Percentiles rank a stretch among this genome's conserved stretches.
phyloP scores from a whole-genome alignment of 2,329 filamentous ascomycete species.

The Biscogniauxia sp. region DNA sequence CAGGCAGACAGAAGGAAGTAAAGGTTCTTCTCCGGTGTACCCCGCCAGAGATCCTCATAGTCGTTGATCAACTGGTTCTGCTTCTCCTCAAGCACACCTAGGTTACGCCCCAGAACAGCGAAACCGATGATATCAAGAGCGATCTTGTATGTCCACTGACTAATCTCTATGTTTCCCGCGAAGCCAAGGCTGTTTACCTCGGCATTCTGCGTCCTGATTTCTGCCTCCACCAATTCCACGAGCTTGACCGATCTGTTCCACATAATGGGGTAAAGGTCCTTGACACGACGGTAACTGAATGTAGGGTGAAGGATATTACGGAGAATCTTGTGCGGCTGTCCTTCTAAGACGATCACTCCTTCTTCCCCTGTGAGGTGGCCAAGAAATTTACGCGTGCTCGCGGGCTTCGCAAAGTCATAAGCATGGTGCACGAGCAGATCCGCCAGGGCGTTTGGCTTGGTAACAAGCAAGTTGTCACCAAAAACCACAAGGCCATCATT shows the following conservation, averaged over 20 bases:
- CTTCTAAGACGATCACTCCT: constrained; percentile 63
- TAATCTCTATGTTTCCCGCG: constrained; percentile 34
- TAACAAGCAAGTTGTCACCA: constrained; percentile 19
- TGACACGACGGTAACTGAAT: constrained; percentile 67
- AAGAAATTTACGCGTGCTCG: constrained; percentile 45
- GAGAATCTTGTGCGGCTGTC: constrained; percentile 67
- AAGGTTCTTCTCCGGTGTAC: constrained; percentile 41
- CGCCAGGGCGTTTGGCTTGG: constrained; percentile 40
- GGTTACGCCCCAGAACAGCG: constrained; percentile 55
- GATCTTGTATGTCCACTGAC: constrained; percentile 49
- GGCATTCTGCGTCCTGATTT: constrained; percentile 30
- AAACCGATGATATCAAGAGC: constrained; percentile 61
- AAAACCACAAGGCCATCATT: constrained; percentile 3
- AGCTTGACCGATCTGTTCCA: constrained; percentile 53
- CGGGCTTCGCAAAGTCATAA: constrained; percentile 55
- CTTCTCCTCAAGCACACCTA: constrained; percentile 41
- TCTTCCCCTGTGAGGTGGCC: constrained; percentile 51
- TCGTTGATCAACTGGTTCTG: constrained; percentile 42
- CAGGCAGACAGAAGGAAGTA: too few relatives aligned
- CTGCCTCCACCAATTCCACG: constrained; percentile 41
- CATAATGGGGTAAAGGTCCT: constrained; percentile 67
- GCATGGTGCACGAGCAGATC: constrained; percentile 48
- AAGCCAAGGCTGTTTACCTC: not conserved
- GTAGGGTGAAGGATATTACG: constrained; percentile 67
- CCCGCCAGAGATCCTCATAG: constrained; percentile 45